These are phyloP conservation scores for Daldinia childiae DNA, from an alignment of 495 filamentous ascomycete genomes.

Conservation along the genomic window DNA sequence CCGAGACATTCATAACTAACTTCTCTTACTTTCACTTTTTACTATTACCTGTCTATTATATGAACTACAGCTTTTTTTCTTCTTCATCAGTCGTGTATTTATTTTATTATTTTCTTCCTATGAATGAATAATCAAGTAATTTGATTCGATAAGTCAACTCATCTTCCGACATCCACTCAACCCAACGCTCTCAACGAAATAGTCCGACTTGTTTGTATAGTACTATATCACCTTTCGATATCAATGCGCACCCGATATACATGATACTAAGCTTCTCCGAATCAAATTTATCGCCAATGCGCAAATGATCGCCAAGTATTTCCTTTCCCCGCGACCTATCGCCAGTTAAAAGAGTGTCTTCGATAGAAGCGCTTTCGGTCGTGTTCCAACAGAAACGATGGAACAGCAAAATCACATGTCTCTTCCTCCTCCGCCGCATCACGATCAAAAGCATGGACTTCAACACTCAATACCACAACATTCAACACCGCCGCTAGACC, in stretches of 20 bases:
- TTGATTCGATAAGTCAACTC: slow-evolving; percentile 22
- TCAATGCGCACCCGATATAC: slow-evolving; percentile 29
- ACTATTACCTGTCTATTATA: slow-evolving; percentile 20
- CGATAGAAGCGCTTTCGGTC: slow-evolving; percentile 21
- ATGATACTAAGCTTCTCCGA: slow-evolving; percentile 13
- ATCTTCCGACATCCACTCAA: slow-evolving; percentile 12
- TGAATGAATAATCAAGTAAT: slow-evolving; percentile 36
- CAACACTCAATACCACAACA: slow-evolving; percentile 33
- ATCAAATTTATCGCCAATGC: slow-evolving; percentile 18
- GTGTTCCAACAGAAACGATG: slow-evolving; percentile 29
- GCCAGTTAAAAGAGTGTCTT: slow-evolving; percentile 32
- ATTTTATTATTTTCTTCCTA: slow-evolving; percentile 15
- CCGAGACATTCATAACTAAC: slow-evolving; percentile 1
- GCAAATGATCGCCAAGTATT: slow-evolving; percentile 35
- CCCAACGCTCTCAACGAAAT: slow-evolving; percentile 9
- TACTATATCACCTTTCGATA: slow-evolving; percentile 22
- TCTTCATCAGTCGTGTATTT: slow-evolving; percentile 24
- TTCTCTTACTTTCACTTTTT: slow-evolving; percentile 20
- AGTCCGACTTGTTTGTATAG: slow-evolving; percentile 31
- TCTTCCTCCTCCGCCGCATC: slow-evolving; percentile 34
- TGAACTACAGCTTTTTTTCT: slow-evolving; percentile 4
- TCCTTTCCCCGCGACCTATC: slow-evolving; percentile 26
- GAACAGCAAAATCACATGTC: slow-evolving; percentile 45
- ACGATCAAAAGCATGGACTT: slow-evolving; percentile 39
- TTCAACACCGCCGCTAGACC: slow-evolving; percentile 34